Base-by-base conservation (phyloP, 1,139 yeast species). In the Taphrina deformans region DNA sequence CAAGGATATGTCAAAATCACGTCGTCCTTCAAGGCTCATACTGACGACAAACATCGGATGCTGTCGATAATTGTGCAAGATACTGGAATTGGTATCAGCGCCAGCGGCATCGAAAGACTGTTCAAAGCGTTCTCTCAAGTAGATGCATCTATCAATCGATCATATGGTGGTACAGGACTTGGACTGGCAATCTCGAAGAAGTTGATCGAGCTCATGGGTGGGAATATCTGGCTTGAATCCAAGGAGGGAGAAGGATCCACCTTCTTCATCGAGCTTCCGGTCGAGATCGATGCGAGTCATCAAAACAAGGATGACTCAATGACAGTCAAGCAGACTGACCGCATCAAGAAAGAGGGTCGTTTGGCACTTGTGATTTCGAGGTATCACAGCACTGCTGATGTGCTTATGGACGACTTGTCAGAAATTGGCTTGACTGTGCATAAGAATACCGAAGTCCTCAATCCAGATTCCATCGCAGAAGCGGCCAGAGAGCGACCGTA, bases 51-150 rank as follows among this genome's bases (percentile, higher is more conserved):
- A 4, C 51, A 45, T n/a, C 41, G 45, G 10, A 29, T 45, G 23
- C 73, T 87, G 52, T 85, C 86, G 71, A 83, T 90, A 58, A 85
- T 84, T 68, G 96, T 90, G 23, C 81, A 82, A 48, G 87, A 84
- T 70, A 82, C 86, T 0, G 87, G 87, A 12, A 83, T 83, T 67
- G 87, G 87, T 4, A 84, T 84, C 52, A 85, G 86, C 1, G 76
- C 77, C 55, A 78, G 77, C 27, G 79, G 83, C 1, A 76, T 78
- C 41, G 53, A 50, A 23, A 24, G 46, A 12, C 44, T 59, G 1
- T 84, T 84, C 73, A 82, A 84, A 3, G 85, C 85, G 0, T 84
- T 84, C 69, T 81, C 83, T 41, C 87, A 84, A 72, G 86, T 82
- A 18, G 87, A 84, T 72, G 85, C 85, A 0, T 82, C 86, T 0